These are phyloP conservation scores for Mycena olivaceomarginata DNA, from an alignment of 768 basidiomycete genomes.

Conservation along the genomic window DNA sequence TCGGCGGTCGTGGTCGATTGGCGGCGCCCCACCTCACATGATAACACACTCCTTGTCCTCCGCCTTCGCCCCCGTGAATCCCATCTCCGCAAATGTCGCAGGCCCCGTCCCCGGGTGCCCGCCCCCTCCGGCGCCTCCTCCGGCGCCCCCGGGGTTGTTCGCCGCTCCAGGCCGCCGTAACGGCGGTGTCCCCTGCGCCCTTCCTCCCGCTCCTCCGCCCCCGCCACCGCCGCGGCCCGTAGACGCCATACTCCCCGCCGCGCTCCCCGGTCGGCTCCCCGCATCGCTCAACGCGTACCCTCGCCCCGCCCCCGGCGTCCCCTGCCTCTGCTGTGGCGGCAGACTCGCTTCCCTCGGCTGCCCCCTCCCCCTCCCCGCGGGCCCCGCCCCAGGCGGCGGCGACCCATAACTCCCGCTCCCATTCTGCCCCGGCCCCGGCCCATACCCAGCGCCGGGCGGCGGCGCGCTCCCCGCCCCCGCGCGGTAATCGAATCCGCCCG, in stretches of 20 bases:
- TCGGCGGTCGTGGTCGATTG: background rate
- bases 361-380: constrained; percentile 34
- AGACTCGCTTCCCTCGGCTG: constrained; percentile 37
- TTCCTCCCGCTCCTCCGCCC: constrained; percentile 43
- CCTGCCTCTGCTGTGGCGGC: constrained; percentile 35
- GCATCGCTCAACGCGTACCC: constrained; percentile 39
- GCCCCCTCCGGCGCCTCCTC: no score
- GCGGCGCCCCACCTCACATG: constrained; percentile 73
- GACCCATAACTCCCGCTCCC: background rate
- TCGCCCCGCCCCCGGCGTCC: constrained; percentile 27
- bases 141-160: constrained; percentile 10
- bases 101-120: constrained; percentile 60
- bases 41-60: constrained; percentile 91
- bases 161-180: constrained; percentile 44
- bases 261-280: constrained; percentile 38
- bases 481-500: constrained; percentile 41
- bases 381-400: constrained; percentile 46
- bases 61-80: constrained; percentile 85
- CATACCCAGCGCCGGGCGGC: background rate
- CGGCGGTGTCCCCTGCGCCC: constrained; percentile 33
- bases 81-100: constrained; percentile 96
- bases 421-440: background rate
- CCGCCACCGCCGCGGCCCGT: constrained; percentile 34
- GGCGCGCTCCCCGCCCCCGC: constrained; percentile 8
- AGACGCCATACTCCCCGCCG: constrained; percentile 39